Conservation (phyloP, 176 grass and related monocot species). For the Lolium rigidum region DNA sequence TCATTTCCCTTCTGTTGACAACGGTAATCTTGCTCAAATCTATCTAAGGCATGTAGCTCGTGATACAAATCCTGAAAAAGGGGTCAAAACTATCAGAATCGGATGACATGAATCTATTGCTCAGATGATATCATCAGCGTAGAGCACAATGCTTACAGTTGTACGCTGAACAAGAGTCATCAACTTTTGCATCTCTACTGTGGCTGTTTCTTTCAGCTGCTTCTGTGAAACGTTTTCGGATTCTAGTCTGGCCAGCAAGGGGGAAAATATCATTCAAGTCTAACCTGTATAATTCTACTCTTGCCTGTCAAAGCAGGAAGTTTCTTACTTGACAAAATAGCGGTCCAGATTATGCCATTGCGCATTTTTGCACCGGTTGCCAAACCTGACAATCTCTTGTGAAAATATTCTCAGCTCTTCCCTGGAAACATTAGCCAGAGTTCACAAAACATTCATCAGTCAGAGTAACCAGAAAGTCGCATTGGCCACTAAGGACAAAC, state of each 20-base stretch:
- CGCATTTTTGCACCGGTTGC: constrained; percentile 87
- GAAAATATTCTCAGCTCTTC: constrained; percentile 77
- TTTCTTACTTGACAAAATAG: constrained; percentile 83
- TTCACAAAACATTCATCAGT: constrained; percentile 15
- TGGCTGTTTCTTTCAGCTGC: constrained; percentile 75
- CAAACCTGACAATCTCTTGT: constrained; percentile 80
- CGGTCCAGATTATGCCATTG: constrained; percentile 91
- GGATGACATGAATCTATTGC: neutral
- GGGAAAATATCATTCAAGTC: constrained; percentile 33
- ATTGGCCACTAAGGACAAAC: neutral
- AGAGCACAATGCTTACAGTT: constrained; percentile 59
- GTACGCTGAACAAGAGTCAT: constrained; percentile 80
- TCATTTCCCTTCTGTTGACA: constrained; percentile 58
- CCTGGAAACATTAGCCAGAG: constrained; percentile 63
- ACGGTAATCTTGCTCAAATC: constrained; percentile 78
- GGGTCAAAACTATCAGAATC: neutral
- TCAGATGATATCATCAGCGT: constrained; percentile 22
- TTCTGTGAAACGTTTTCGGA: constrained; percentile 65
- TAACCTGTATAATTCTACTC: neutral
- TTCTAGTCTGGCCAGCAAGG: constrained; percentile 72
- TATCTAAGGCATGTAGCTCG: constrained; percentile 82
- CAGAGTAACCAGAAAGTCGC: constrained; percentile 32
- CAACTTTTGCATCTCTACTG: constrained; percentile 65
- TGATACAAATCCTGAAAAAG: constrained; percentile 86
- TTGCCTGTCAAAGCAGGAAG: constrained; percentile 25